Conservation (phyloP, 2,329 filamentous ascomycete species). For the Fusarium nygamai region DNA sequence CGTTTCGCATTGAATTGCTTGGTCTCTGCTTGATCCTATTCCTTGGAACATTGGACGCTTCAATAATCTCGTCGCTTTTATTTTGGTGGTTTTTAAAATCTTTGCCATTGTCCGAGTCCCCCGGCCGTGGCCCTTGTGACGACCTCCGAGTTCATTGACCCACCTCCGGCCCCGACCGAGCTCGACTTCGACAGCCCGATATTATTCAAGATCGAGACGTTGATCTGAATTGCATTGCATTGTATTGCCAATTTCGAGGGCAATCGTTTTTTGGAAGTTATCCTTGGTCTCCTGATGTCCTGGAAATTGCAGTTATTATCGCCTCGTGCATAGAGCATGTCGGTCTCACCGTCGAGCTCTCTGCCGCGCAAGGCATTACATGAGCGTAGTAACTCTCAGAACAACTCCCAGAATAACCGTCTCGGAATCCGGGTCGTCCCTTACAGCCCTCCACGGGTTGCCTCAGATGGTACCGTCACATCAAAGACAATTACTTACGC, state of each 20-base stretch:
- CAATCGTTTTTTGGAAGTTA: conserved; percentile 4
- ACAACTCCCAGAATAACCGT: conserved; percentile 45
- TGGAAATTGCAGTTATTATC: conserved; percentile 31
- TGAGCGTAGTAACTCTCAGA: conserved; percentile 43
- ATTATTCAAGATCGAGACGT: conserved; percentile 1
- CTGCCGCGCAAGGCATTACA: conserved; percentile 44
- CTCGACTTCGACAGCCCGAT: conserved; percentile 7
- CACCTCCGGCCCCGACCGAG: conserved; percentile 28
- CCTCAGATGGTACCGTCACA: conserved; percentile 44
- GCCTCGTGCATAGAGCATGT: conserved; percentile 47
- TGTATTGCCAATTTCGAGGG: conserved; percentile 7
- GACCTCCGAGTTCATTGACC: conserved; percentile 27
- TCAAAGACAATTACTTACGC: conserved; percentile 42
- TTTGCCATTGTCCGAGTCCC: conserved; percentile 17
- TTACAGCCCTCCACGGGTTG: conserved; percentile 51
- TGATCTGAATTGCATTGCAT: conserved; percentile 11
- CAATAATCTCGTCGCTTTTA: conserved; percentile 21
- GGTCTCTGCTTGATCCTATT: conserved; percentile 4
- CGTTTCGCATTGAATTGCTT: conserved; percentile 22
- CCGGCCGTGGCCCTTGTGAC: conserved; percentile 13
- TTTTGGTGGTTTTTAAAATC: conserved; percentile 24
- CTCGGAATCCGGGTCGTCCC: conserved; percentile 52
- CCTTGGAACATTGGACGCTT: conserved; percentile 15
- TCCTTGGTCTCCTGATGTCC: conserved; percentile 32
- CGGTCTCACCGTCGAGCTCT: conserved; percentile 45